A percentile compares a stretch with the other conserved stretches of the same genome.
Evolutionary conservation across 1,139 yeast species (phyloP).

Genomic region (Kurtzmaniella natalensis): DNA sequence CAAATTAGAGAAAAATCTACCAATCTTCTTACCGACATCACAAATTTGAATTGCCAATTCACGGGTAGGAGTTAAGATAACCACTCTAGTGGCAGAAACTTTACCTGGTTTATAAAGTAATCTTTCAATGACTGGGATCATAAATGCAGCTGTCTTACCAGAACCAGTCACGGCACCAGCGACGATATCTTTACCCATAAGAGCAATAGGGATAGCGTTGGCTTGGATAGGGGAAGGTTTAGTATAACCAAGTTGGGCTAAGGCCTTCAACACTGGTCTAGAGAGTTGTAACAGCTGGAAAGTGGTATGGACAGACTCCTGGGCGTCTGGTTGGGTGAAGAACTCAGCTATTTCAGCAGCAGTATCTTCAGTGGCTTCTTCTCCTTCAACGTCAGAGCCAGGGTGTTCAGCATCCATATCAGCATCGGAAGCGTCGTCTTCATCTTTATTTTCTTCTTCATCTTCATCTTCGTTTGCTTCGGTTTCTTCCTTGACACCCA

Average conservation of each 20-base stretch:
- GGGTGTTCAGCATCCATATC: conserved; percentile 23
- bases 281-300: conserved; percentile 80
- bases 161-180: conserved; percentile 99
- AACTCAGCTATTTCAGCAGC: conserved; percentile 70
- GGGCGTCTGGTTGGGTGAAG: conserved; percentile 49
- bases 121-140: conserved; percentile 94
- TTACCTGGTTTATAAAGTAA: conserved; percentile 82
- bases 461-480: conserved; percentile 26
- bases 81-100: conserved; percentile 81
- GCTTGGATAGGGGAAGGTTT: conserved; percentile 93
- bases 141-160: conserved; percentile 97
- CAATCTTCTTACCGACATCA: conserved; percentile 86
- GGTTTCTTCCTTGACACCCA: conserved; percentile 46
- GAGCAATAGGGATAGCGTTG: conserved; percentile 88
- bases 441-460: conserved; percentile 26
- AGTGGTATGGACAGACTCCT: conserved; percentile 48
- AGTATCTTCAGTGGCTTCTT: conserved; percentile 51
- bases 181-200: conserved; percentile 88
- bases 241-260: conserved; percentile 73
- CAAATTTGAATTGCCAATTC: conserved; percentile 95
- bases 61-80: conserved; percentile 92
- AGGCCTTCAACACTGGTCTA: conserved; percentile 83
- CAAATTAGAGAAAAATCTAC: conserved; percentile 68
- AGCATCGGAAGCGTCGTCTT: conserved; percentile 19
- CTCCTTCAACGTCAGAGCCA: conserved; percentile 16